A percentile compares a stretch with the other conserved stretches of the same genome.
These are phyloP conservation scores for Boletus barrowsii DNA, from an alignment of 768 basidiomycete genomes.

Conservation along the genomic window DNA sequence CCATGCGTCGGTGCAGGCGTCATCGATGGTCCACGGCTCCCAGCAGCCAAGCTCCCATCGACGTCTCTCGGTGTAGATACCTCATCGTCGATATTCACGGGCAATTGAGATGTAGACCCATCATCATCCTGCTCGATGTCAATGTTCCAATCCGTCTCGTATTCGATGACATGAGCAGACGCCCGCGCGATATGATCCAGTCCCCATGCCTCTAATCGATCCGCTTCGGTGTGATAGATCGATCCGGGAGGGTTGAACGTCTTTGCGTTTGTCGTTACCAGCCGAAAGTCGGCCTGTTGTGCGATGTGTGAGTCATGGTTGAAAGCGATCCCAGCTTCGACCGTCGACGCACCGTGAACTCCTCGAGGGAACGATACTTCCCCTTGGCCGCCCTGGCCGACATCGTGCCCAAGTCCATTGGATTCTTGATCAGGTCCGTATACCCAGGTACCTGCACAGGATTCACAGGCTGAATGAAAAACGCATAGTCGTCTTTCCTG, in stretches of 20 bases:
- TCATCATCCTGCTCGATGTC: slow-evolving; percentile 68
- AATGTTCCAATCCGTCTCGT: slow-evolving; percentile 82
- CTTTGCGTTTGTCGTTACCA: slow-evolving; percentile 74
- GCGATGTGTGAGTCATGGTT: background rate
- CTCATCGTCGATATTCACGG: slow-evolving; percentile 37
- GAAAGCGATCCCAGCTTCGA: background rate
- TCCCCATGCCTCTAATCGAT: slow-evolving; percentile 65
- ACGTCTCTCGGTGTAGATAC: slow-evolving; percentile 44
- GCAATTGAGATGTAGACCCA: slow-evolving; percentile 18
- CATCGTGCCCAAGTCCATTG: slow-evolving; percentile 95
- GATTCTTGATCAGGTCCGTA: slow-evolving; percentile 66
- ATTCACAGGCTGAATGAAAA: slow-evolving; percentile 73
- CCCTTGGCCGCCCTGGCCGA: slow-evolving; percentile 70
- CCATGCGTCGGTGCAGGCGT: slow-evolving; percentile 24
- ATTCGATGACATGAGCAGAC: slow-evolving; percentile 71
- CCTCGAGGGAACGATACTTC: slow-evolving; percentile 75
- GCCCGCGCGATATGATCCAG: slow-evolving; percentile 73
- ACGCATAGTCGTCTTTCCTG: slow-evolving; percentile 85
- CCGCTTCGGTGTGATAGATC: slow-evolving; percentile 73
- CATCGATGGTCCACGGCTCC: slow-evolving; percentile 46
- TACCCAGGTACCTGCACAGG: slow-evolving; percentile 57
- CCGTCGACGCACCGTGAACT: slow-evolving; percentile 61
- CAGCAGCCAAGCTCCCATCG: slow-evolving; percentile 40
- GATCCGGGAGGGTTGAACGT: slow-evolving; percentile 71
- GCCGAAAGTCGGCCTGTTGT: slow-evolving; percentile 59